These are phyloP conservation scores for Phoma sp. DNA, from an alignment of 2,329 filamentous ascomycete species.

Conservation along the genomic window DNA sequence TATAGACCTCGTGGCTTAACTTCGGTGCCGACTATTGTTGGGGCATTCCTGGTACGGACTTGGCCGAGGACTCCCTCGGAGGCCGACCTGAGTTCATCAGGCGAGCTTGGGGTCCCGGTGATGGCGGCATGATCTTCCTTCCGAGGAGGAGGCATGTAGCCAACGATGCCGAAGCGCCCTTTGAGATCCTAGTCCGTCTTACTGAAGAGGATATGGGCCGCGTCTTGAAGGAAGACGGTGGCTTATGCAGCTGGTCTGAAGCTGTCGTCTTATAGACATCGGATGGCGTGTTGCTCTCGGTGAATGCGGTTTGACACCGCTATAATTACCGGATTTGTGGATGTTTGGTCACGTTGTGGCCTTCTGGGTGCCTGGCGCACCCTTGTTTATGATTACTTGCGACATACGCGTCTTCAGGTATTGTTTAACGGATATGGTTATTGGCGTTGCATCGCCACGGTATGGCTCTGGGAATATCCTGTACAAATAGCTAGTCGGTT, in stretches of 20 bases:
- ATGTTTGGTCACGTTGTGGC: constrained; percentile 14
- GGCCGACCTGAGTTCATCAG: constrained; percentile 46
- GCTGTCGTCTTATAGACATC: constrained; percentile 30
- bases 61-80: constrained; percentile 28
- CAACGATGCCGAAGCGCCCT: constrained; percentile 39
- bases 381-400: constrained; percentile 22
- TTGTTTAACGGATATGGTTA: constrained; percentile 28
- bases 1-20: constrained; percentile 44
- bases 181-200: constrained; percentile 45
- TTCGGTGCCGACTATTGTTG: constrained; percentile 43
- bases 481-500: constrained; percentile 38
- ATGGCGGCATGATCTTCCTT: constrained; percentile 47
- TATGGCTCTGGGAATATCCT: constrained; percentile 44
- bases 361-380: constrained; percentile 23
- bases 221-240: constrained; percentile 37
- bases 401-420: constrained; percentile 18
- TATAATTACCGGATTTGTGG: constrained; percentile 1
- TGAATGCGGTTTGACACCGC: constrained; percentile 7
- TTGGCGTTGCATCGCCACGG: constrained; percentile 25
- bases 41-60: constrained; percentile 45
- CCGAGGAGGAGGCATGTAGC: constrained; percentile 34
- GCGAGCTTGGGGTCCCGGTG: constrained; percentile 37
- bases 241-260: constrained; percentile 40
- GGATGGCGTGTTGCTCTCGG: constrained; percentile 1
- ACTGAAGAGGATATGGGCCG: constrained; percentile 44